These are phyloP conservation scores for Solanum lignicaule DNA, from an alignment of 257 asterid genomes.

Conservation along the genomic window DNA sequence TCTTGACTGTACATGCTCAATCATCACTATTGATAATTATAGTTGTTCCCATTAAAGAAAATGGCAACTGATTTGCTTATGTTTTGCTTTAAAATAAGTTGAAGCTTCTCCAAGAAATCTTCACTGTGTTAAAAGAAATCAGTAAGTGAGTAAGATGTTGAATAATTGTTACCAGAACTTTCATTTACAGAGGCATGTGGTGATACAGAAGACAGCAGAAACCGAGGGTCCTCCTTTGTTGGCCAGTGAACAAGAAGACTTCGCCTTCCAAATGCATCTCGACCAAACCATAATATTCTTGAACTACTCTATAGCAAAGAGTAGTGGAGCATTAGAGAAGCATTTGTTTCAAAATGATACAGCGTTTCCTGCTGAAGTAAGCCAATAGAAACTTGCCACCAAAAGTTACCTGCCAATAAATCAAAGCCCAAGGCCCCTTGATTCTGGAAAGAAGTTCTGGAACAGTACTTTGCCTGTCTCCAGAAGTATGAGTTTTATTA, in stretches of 20 bases:
- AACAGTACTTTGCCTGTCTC: constrained; percentile 31
- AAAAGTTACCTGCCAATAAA: constrained; percentile 95
- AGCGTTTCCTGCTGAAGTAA: constrained; percentile 8
- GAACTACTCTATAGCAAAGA: constrained; percentile 53
- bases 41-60: background rate
- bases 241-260: constrained; percentile 99
- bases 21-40: background rate
- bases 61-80: background rate
- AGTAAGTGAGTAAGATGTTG: background rate
- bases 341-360: background rate
- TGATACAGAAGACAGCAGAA: constrained; percentile 82
- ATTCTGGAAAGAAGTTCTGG: constrained; percentile 72
- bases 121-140: background rate
- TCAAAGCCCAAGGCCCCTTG: constrained; percentile 95
- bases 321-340: background rate
- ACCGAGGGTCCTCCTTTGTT: constrained; percentile 56
- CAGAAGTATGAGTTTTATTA: constrained; percentile 18
- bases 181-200: constrained; percentile 37
- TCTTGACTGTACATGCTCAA: background rate
- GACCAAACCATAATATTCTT: constrained; percentile 87
- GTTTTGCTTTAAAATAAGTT: background rate
- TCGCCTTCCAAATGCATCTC: constrained; percentile 96
- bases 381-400: constrained; percentile 62
- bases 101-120: background rate
- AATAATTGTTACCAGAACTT: constrained; percentile 31